Evolutionary conservation across 2,329 filamentous ascomycete genomes (phyloP), one percentile per base, ranked within the genome.

Genomic region (Dothiorella sarmentorum): DNA sequence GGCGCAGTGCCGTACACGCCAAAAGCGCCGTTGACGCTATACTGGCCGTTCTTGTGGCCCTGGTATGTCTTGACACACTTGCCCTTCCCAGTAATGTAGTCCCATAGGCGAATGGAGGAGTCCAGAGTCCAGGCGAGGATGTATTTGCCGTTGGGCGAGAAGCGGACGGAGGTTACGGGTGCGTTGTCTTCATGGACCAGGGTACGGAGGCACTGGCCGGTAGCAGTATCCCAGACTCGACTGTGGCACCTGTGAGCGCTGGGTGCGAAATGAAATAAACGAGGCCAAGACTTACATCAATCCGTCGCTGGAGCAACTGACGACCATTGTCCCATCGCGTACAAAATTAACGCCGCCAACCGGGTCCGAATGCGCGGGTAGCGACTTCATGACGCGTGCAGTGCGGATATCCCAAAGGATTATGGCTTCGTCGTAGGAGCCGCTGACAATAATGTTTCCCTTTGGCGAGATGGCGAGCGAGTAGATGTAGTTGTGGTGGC

Each of bases 401-500:
- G 91, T 90, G 13, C 94, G 83, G 13, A 97, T 90, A 72, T 99
- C 94, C 94, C 94, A 99, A 4, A 99, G 76, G 64, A 96, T 97
- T 0, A 99, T 91, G 4, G 94, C 94, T 77, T 99, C 94, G 65
- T 99, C 94, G 74, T 97, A 97, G 63, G 90, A 95, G 11, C 94
- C 94, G 64, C 90, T 95, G 15, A 92, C 94, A 31, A 99, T 83
- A 70, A 97, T 96, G 69, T 99, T 99, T 22, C 94, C 94, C 73
- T 97, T 97, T 1, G 94, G 94, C n/a, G 90, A 93, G 73, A 97
- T 97, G 5, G 92, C 91, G 31, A 99, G 80, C 52, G 88, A 91
- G 75, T 96, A 96, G 29, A 99, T 87, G 73, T 97, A 97, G 74
- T 95, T 97, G 73, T 97, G 91, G 68, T 99, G 94, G 2, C 94